Conservation (phyloP, 2,329 filamentous ascomycete genomes). For the Aspergillus ochraceus region DNA sequence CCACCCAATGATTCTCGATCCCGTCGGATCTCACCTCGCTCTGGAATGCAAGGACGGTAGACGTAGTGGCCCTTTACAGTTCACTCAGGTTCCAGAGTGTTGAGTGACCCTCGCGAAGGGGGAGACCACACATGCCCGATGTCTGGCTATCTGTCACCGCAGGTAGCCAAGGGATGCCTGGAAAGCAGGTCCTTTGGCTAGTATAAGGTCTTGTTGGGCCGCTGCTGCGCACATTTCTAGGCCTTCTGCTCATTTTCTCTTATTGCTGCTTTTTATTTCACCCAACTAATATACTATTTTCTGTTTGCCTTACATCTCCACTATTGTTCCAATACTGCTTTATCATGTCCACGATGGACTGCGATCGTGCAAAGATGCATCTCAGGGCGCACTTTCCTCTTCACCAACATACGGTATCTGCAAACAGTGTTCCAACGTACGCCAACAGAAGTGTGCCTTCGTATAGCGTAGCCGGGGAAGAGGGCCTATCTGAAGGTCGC, state of each 20-base stretch:
- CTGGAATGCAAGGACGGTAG: constrained; percentile 41
- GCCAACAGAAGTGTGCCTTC: constrained; percentile 17
- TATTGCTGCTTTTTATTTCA: background rate
- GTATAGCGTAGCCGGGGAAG: constrained; percentile 18
- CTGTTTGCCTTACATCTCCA: constrained; percentile 13
- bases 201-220: constrained; percentile 32
- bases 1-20: constrained; percentile 26
- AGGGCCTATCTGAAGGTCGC: constrained; percentile 10
- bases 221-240: background rate
- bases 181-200: constrained; percentile 2
- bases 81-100: constrained; percentile 28
- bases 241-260: background rate
- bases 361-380: constrained; percentile 24
- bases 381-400: constrained; percentile 14
- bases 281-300: constrained; percentile 10
- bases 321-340: constrained; percentile 11
- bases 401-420: constrained; percentile 22
- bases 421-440: constrained; percentile 17
- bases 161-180: constrained; percentile 33
- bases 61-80: constrained; percentile 22
- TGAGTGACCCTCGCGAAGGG: constrained; percentile 30
- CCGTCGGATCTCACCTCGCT: constrained; percentile 25
- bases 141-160: constrained; percentile 19
- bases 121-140: constrained; percentile 21
- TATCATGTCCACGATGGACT: constrained; percentile 34